A percentile compares a stretch with the other conserved stretches of the same genome.
Conservation (phyloP, 768 basidiomycete genomes). For the Lactarius deliciosus region DNA sequence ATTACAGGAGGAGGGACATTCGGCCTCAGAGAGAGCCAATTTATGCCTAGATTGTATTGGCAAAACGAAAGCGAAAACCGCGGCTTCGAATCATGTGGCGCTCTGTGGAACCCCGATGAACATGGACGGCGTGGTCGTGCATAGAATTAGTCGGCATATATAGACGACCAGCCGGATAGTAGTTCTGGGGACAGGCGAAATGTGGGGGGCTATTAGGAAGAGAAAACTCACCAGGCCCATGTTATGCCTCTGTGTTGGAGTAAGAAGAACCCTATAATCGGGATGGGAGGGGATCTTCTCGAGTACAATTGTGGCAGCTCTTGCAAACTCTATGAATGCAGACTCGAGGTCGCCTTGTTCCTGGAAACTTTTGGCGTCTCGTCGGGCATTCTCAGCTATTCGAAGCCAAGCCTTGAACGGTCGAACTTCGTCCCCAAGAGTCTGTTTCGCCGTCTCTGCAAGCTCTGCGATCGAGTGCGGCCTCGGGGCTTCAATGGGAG, state of each 20-base stretch:
- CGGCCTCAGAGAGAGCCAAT: not conserved
- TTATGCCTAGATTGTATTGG: not conserved
- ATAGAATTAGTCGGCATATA: constrained; percentile 1
- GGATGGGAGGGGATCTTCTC: constrained; percentile 75
- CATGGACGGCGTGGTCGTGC: not conserved
- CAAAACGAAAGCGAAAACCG: not conserved
- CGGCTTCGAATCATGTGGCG: not conserved
- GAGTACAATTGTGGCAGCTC: constrained; percentile 73
- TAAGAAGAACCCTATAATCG: constrained; percentile 60
- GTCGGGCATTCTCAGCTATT: constrained; percentile 60
- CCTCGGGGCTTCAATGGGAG: not conserved
- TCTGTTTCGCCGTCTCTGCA: constrained; percentile 56
- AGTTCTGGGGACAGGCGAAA: constrained; percentile 1
- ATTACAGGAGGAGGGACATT: not conserved
- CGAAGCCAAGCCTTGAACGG: constrained; percentile 68
- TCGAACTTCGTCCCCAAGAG: constrained; percentile 55
- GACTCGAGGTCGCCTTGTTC: constrained; percentile 59
- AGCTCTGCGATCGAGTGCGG: constrained; percentile 64
- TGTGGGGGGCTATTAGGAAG: constrained; percentile 17
- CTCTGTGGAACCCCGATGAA: not conserved
- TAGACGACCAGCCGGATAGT: constrained; percentile 7
- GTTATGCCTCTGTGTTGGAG: constrained; percentile 58
- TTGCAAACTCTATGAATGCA: constrained; percentile 72
- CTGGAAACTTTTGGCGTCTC: constrained; percentile 34
- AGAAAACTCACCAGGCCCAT: constrained; percentile 60